These are phyloP conservation scores for Diaporthe eres DNA, from an alignment of 2,329 filamentous ascomycete genomes.

Conservation along the genomic window DNA sequence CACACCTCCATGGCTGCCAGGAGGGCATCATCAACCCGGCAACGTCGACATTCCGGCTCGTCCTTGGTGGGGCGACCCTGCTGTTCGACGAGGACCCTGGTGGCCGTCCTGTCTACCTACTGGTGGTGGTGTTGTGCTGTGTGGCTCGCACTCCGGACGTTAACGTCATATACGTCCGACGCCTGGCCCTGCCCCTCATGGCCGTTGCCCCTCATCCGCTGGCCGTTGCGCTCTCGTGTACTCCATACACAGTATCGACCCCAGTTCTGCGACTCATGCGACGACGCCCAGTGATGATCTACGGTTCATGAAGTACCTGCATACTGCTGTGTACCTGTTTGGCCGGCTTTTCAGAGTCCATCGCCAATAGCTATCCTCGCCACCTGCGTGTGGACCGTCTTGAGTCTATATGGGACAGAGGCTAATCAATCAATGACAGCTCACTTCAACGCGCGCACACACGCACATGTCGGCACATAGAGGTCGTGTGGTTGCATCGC, in stretches of 20 bases:
- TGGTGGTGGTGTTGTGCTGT: not conserved
- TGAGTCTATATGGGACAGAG: not conserved
- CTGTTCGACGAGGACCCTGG: not conserved
- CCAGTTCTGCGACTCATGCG: constrained; percentile 7
- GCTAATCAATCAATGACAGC: constrained; percentile 4
- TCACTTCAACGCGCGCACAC: not conserved
- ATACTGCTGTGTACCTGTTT: not conserved
- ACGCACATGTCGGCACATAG: constrained; percentile 19
- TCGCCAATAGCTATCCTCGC: not conserved
- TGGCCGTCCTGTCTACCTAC: not conserved
- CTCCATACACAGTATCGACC: not conserved
- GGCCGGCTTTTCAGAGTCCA: not conserved
- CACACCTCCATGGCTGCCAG: not conserved
- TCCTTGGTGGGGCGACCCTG: constrained; percentile 19
- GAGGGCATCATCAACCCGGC: constrained; percentile 4
- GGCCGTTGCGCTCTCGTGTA: not conserved
- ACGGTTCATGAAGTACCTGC: no score
- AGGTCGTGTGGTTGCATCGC: constrained; percentile 29
- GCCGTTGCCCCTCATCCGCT: not conserved
- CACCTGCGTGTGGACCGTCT: constrained; percentile 12
- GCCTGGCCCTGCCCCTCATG: not conserved
- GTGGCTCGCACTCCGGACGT: not conserved
- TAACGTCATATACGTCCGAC: constrained; percentile 11
- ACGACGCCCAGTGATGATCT: not conserved
- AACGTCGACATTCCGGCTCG: not conserved